These are phyloP conservation scores for Coemansia sp. DNA, from an alignment of 192 early-diverging fungal species.

Conservation along the genomic window DNA sequence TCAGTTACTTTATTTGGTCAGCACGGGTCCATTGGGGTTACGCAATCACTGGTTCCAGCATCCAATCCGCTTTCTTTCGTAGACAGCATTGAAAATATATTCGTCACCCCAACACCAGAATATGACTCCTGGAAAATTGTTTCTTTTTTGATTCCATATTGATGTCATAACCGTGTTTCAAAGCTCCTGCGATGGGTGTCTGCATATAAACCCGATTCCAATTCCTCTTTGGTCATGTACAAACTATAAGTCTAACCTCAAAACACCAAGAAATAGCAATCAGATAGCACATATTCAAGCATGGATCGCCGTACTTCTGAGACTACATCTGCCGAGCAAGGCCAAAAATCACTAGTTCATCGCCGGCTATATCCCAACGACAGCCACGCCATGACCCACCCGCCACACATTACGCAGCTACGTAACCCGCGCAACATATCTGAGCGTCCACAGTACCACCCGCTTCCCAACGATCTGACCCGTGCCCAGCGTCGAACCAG, in stretches of 20 bases:
- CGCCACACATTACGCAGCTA: not conserved
- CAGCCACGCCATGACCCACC: not conserved
- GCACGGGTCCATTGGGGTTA: constrained; percentile 3
- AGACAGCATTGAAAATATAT: too few species aligned
- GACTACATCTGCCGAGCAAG: not conserved
- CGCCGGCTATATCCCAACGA: constrained; percentile 8
- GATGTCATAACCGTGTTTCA: too few species aligned
- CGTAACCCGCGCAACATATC: constrained; percentile 3
- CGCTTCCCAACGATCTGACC: constrained; percentile 3
- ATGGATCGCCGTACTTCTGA: constrained; percentile 3
- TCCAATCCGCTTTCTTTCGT: constrained; percentile 1
- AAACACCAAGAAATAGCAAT: not conserved
- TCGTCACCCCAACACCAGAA: too few species aligned
- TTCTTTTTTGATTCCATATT: too few species aligned
- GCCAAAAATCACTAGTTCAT: constrained; percentile 3
- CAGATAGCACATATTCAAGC: not conserved
- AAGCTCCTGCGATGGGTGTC: too few species aligned
- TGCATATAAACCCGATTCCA: not conserved
- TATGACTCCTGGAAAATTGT: too few species aligned
- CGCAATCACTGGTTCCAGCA: not conserved
- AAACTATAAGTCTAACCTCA: not conserved
- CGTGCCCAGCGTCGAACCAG: constrained; percentile 1
- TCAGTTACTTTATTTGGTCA: not conserved
- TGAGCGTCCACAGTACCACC: constrained; percentile 11
- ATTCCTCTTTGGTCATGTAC: not conserved